Base-by-base conservation (phyloP, 2,329 filamentous ascomycete species). In the Claviceps quebecensis region DNA sequence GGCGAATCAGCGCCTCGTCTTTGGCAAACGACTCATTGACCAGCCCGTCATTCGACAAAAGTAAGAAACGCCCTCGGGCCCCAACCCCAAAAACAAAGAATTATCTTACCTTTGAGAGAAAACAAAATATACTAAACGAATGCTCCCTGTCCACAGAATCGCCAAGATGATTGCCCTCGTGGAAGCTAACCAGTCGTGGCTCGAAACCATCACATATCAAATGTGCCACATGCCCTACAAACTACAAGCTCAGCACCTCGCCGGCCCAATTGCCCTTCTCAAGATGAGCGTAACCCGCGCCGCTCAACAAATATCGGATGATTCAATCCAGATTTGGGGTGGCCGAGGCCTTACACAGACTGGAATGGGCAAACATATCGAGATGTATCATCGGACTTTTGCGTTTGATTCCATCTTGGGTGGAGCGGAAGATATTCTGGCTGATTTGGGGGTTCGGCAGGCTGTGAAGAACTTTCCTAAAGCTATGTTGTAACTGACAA, bases 401-500 rank as follows among this genome's bases (percentile, higher is more conserved):
- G 93, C 93, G 70, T 93, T 86, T 52, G 83, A 87, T 65, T 76
- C 83, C 22, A 86, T 87, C 53, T 67, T 91, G 26, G 87, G 87
- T 53, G 87, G 87, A 11, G 84, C 86, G 1, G 87, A 94, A 67
- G 87, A 94, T 70, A 82, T 94, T 54, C 65, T 94, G 53, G 84
- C 77, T 5, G 88, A 94, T 68, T 65, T 94, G 50, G 87, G 87
- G 8, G 87, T 94, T 1, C 75, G 87, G 56, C 87, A 94, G 69
- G 88, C 87, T 22, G 81, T 93, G 74, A 86, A 83, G 67, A 77
- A 80, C 57, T 90, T 95, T 73, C 88, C 88, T 34, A 91, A 91
- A 71, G 80, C 85, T 26, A 88, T 86, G 76, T 65, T 94, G 65
- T 93, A 81, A 52, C 17, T 23, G 4, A 13, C 2, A 9, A 5